These are phyloP conservation scores for Monosporascus sp. DNA, from an alignment of 2,329 filamentous ascomycete genomes.

Conservation along the genomic window DNA sequence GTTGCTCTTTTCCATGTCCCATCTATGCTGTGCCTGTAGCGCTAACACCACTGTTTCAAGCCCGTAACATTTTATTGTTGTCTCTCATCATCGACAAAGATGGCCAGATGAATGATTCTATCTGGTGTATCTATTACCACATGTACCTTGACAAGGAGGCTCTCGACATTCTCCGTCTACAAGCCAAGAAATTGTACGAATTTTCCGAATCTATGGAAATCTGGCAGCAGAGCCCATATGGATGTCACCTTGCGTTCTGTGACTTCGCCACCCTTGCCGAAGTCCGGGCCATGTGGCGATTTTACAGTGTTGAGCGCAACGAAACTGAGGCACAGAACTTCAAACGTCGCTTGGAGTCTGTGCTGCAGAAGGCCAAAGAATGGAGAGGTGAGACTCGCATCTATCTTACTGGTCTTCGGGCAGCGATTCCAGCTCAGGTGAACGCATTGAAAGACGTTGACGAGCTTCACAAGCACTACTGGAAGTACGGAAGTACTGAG, in stretches of 20 bases:
- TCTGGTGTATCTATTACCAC: slow-evolving; percentile 55
- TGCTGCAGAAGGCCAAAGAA: background rate
- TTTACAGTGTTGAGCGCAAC: slow-evolving; percentile 19
- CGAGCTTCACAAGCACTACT: slow-evolving; percentile 26
- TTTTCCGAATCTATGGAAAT: slow-evolving; percentile 31
- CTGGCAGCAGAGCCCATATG: slow-evolving; percentile 44
- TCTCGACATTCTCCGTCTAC: slow-evolving; percentile 31
- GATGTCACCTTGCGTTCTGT: slow-evolving; percentile 39
- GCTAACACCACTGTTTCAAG: slow-evolving; percentile 25
- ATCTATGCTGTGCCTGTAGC: background rate
- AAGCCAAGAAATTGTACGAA: slow-evolving; percentile 37
- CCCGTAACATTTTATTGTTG: slow-evolving; percentile 49
- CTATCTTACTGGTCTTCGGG: slow-evolving; percentile 27
- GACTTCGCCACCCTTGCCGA: slow-evolving; percentile 39
- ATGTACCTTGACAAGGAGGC: slow-evolving; percentile 37
- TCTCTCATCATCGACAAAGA: slow-evolving; percentile 42
- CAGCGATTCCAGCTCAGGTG: slow-evolving; percentile 30
- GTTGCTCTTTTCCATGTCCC: background rate
- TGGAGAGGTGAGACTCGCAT: background rate
- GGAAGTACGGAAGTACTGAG: slow-evolving; percentile 27
- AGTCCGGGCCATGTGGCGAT: slow-evolving; percentile 35
- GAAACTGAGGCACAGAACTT: slow-evolving; percentile 1
- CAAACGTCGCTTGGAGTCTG: slow-evolving; percentile 1
- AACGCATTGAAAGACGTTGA: slow-evolving; percentile 16
- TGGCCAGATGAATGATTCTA: slow-evolving; percentile 11